These are phyloP conservation scores for Penicillium lagena DNA, from an alignment of 495 filamentous ascomycete genomes.

Conservation along the genomic window DNA sequence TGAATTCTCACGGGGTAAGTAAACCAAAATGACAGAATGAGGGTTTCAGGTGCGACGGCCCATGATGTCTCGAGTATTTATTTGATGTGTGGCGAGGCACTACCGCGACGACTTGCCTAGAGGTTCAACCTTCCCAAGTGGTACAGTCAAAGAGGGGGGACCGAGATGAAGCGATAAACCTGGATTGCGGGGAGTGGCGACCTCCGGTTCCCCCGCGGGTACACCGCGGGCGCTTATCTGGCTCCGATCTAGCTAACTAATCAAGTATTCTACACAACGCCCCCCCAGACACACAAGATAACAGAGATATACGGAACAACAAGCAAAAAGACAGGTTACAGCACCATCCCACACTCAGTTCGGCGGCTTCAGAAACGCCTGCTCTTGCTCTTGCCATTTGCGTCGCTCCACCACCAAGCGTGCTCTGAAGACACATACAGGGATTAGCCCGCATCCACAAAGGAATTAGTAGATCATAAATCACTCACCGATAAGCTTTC, in stretches of 20 bases:
- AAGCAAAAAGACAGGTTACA: neutral
- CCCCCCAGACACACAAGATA: neutral
- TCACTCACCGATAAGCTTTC: constrained; percentile 52
- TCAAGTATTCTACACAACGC: too few species aligned
- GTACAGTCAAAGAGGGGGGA: constrained; percentile 1
- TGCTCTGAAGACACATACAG: constrained; percentile 18
- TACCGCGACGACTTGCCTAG: constrained; percentile 18
- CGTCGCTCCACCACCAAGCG: constrained; percentile 39
- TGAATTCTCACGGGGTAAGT: neutral
- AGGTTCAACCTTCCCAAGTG: constrained; percentile 1
- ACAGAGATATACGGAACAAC: constrained; percentile 11
- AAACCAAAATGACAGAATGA: neutral
- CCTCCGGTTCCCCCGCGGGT: too few species aligned
- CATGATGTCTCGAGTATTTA: constrained; percentile 8
- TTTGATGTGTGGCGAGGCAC: neutral
- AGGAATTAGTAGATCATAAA: neutral
- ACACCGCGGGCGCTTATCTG: too few species aligned
- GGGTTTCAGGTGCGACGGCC: constrained; percentile 3
- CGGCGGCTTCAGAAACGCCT: constrained; percentile 31
- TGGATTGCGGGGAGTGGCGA: too few species aligned
- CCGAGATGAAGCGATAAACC: too few species aligned
- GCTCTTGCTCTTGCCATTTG: constrained; percentile 42
- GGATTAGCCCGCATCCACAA: constrained; percentile 7
- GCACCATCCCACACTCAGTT: constrained; percentile 7
- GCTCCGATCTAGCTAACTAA: too few species aligned